A percentile compares a stretch with the other conserved stretches of the same genome.
Evolutionary conservation across 208 protist genomes (phyloP).

Genomic region (Phytomonas sp.): DNA sequence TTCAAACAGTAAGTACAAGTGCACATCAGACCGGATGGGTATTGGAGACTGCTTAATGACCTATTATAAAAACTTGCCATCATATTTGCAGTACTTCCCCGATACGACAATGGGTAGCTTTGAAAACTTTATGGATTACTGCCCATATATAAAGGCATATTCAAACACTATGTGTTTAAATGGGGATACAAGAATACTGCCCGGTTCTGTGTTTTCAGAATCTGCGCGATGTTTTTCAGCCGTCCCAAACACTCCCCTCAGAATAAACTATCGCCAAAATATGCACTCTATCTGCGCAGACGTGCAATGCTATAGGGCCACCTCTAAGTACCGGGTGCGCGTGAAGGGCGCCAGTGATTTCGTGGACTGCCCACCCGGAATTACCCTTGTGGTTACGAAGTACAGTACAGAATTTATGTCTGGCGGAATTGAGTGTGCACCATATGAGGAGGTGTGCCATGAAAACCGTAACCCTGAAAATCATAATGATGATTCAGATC

Average conservation of each 20-base stretch:
- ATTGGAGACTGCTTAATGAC: slow-evolving; percentile 22
- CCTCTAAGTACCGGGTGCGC: slow-evolving; percentile 12
- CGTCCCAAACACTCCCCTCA: background rate
- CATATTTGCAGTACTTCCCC: slow-evolving; percentile 35
- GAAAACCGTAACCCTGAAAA: background rate
- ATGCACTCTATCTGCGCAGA: slow-evolving; percentile 16
- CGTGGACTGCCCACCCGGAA: slow-evolving; percentile 11
- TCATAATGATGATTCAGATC: no score
- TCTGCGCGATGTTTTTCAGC: slow-evolving; percentile 14
- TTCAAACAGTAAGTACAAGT: slow-evolving; percentile 2
- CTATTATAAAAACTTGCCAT: slow-evolving; percentile 1
- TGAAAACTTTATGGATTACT: slow-evolving; percentile 32
- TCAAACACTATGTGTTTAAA: slow-evolving; percentile 15
- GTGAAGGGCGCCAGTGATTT: slow-evolving; percentile 9
- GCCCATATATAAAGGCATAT: slow-evolving; percentile 22
- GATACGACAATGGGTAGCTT: slow-evolving; percentile 14
- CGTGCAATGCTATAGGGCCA: slow-evolving; percentile 13
- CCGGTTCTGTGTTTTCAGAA: slow-evolving; percentile 12
- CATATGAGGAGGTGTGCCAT: slow-evolving; percentile 31
- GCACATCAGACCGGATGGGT: slow-evolving; percentile 20
- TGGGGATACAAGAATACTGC: background rate
- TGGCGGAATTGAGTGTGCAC: slow-evolving; percentile 27
- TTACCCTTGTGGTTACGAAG: background rate
- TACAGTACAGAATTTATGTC: slow-evolving; percentile 9
- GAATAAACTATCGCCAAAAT: background rate